Conservation (phyloP, 1,139 yeast genomes). For the Taphrina communis region DNA sequence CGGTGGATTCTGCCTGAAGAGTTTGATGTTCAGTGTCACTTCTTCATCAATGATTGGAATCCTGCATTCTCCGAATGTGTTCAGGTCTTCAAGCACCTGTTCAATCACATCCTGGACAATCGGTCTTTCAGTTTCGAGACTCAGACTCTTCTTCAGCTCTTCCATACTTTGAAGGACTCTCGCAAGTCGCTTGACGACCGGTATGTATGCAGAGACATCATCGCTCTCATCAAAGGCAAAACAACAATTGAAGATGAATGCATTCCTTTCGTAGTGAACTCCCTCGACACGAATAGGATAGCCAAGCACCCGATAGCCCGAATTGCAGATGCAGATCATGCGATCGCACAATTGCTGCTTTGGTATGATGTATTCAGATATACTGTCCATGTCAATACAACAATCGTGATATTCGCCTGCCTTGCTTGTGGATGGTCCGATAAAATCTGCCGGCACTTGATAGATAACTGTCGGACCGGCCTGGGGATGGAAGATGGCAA, state of each 20-base stretch:
- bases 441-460: conserved; percentile 80
- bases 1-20: conserved; percentile 84
- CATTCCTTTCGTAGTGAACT: conserved; percentile 79
- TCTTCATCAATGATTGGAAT: conserved; percentile 84
- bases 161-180: conserved; percentile 88
- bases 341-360: conserved; percentile 88
- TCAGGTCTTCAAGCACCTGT: conserved; percentile 89
- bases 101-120: conserved; percentile 73
- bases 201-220: conserved; percentile 83
- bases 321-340: conserved; percentile 73
- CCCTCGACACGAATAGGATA: conserved; percentile 85
- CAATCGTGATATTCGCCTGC: conserved; percentile 56
- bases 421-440: conserved; percentile 52
- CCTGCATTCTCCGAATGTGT: conserved; percentile 92
- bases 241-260: conserved; percentile 89
- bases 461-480: conserved; percentile 94
- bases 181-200: conserved; percentile 82
- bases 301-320: conserved; percentile 77
- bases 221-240: conserved; percentile 85
- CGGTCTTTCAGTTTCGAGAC: conserved; percentile 53
- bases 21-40: conserved; percentile 86
- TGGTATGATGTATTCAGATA: conserved; percentile 90
- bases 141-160: conserved; percentile 80
- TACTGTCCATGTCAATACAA: conserved; percentile 74
- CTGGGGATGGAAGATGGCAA: conserved; percentile 91